phyloP scores from a whole-genome alignment of 2,329 filamentous ascomycete genomes.

The Aspergillus fructus region DNA sequence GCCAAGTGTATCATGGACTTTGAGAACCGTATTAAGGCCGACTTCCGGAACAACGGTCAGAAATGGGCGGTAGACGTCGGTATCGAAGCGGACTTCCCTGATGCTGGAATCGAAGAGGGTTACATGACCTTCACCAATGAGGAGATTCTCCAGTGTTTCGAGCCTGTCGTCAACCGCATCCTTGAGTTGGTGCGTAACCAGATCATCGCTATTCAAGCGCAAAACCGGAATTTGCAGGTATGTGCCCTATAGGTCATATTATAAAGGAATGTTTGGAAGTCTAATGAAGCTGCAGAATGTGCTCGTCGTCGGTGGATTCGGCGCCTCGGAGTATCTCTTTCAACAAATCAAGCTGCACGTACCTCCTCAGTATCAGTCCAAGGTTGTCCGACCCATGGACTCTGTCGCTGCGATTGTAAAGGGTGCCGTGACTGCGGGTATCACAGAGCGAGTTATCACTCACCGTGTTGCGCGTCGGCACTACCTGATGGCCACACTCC shows the following conservation, averaged over 20 bases:
- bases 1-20: constrained; percentile 99
- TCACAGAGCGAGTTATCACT: constrained; percentile 94
- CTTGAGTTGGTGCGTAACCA: constrained; percentile 95
- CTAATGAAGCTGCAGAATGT: constrained; percentile 64
- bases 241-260: constrained; percentile 20
- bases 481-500: constrained; percentile 98
- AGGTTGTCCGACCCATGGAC: constrained; percentile 98
- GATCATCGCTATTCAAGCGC: constrained; percentile 97
- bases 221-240: constrained; percentile 85
- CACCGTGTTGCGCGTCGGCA: constrained; percentile 95
- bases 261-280: neutral
- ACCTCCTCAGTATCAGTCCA: constrained; percentile 95
- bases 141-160: constrained; percentile 97
- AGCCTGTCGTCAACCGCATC: constrained; percentile 96
- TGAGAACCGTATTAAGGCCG: constrained; percentile 98
- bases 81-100: constrained; percentile 96
- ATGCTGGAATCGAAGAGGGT: constrained; percentile 96
- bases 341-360: constrained; percentile 99
- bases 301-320: constrained; percentile 94
- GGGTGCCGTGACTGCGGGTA: constrained; percentile 94
- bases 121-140: constrained; percentile 99
- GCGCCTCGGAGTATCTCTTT: constrained; percentile 97
- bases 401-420: constrained; percentile 98
- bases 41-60: constrained; percentile 98
- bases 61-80: constrained; percentile 99